These are phyloP conservation scores for Miscanthus sacchariflorus DNA, from an alignment of 202 grass and related monocot species.

Conservation along the genomic window DNA sequence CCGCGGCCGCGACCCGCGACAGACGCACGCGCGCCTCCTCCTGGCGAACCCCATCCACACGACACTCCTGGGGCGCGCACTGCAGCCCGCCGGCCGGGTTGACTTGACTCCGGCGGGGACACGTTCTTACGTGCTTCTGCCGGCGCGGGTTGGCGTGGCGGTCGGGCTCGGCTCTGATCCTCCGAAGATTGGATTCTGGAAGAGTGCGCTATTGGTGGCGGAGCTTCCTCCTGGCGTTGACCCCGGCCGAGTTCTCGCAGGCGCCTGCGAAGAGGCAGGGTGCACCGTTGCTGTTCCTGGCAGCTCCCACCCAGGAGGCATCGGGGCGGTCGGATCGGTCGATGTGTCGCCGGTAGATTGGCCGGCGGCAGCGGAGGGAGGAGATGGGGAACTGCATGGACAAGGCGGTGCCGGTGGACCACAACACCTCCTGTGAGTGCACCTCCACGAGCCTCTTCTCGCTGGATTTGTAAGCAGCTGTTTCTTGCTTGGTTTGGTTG, in stretches of 20 bases:
- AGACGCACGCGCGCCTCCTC: background rate
- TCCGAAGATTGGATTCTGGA: background rate
- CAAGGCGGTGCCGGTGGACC: constrained; percentile 41
- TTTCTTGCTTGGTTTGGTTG: constrained; percentile 18
- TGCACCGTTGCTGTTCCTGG: background rate
- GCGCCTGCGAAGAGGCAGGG: background rate
- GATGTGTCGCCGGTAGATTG: constrained; percentile 28
- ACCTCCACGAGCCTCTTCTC: constrained; percentile 3
- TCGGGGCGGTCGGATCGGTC: background rate
- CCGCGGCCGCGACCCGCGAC: background rate
- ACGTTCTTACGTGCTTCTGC: background rate
- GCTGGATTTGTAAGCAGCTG: background rate
- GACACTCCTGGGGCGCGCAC: background rate
- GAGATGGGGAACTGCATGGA: constrained; percentile 77
- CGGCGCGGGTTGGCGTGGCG: background rate
- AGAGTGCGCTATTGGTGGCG: background rate
- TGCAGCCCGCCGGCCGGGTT: constrained; percentile 22
- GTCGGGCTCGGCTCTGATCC: background rate
- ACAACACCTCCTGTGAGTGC: constrained; percentile 54
- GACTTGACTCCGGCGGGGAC: constrained; percentile 4
- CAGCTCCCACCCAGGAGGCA: background rate
- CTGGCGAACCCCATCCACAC: constrained; percentile 8
- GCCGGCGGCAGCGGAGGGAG: background rate
- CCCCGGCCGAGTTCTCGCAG: background rate
- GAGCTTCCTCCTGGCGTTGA: background rate